Base-by-base conservation (phyloP, 768 basidiomycete species). In the Guyanaporus albipodus region DNA sequence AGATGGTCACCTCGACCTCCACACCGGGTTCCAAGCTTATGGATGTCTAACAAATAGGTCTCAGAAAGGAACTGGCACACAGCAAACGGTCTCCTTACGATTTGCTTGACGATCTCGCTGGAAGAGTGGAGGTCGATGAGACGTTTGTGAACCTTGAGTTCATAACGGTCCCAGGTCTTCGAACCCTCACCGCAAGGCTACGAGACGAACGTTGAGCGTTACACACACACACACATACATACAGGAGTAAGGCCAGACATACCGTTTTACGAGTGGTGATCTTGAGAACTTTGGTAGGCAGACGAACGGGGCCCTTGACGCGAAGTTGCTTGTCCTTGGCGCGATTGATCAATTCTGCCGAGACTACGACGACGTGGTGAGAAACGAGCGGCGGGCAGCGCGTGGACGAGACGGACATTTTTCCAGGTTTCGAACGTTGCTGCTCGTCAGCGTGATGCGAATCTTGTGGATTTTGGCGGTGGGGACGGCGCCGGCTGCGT, bases 101-200 rank as follows among this genome's bases (percentile, higher is more conserved):
- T 99, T 74, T 98, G 95, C 82, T 98, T 99, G 76, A 99, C 96
- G 58, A 97, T 88, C 75, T 98, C 96, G 68, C 90, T 90, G 53
- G 94, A 95, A 42, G 96, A 94, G 79, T 95, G 91, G 59, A 99
- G 77, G 78, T 99, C 96, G 64, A 99, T 98, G 69, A 99, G 80
- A 64, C 96, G 90, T 78, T 99, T 99, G 86, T 99, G 95, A 53
- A 99, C 79, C 78, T 94, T 94, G 75, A 99, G 85, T 75, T 99
- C 95, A 74, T 93, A 98, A 62, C 91, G 85, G 74, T 99, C 96
- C 96, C 96, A 99, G 67, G 96, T 99, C 85, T 99, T 99, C 60
- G 96, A 97, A 78, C 96, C 96, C 74, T 98, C 96, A 91, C 96
- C 96, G 67, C 96, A 98, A 72, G 96, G 90, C 91, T 96, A 5